Conservation (phyloP, 305 asterid species). For the Withania somnifera region DNA sequence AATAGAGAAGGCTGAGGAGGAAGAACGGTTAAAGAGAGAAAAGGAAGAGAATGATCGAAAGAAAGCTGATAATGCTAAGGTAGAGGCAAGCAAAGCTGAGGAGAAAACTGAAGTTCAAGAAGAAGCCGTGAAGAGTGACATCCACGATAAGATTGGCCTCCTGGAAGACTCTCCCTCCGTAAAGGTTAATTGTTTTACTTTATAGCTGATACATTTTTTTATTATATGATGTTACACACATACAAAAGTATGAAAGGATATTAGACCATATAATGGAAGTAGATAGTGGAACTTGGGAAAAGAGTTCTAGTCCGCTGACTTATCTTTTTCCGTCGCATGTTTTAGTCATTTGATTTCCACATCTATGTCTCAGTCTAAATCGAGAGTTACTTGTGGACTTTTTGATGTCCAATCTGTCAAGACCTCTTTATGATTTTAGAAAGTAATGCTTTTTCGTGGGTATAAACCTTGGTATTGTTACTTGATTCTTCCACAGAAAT, state of each 20-base stretch:
- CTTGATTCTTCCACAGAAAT: background rate
- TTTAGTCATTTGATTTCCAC: background rate
- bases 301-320: background rate
- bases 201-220: background rate
- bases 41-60: constrained; percentile 61
- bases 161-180: constrained; percentile 30
- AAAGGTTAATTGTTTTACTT: constrained; percentile 25
- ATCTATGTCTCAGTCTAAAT: background rate
- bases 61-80: constrained; percentile 40
- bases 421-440: background rate
- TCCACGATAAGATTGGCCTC: constrained; percentile 31
- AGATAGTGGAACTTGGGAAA: background rate
- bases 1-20: constrained; percentile 88
- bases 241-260: background rate
- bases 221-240: background rate
- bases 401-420: background rate
- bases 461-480: background rate
- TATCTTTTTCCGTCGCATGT: background rate
- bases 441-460: background rate
- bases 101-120: constrained; percentile 17
- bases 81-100: constrained; percentile 19
- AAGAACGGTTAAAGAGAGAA: constrained; percentile 67
- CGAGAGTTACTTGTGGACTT: background rate
- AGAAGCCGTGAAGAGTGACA: constrained; percentile 29
- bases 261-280: background rate